Base-by-base conservation (phyloP, 805 yeast genomes). In the Ogataea glucozyma region DNA sequence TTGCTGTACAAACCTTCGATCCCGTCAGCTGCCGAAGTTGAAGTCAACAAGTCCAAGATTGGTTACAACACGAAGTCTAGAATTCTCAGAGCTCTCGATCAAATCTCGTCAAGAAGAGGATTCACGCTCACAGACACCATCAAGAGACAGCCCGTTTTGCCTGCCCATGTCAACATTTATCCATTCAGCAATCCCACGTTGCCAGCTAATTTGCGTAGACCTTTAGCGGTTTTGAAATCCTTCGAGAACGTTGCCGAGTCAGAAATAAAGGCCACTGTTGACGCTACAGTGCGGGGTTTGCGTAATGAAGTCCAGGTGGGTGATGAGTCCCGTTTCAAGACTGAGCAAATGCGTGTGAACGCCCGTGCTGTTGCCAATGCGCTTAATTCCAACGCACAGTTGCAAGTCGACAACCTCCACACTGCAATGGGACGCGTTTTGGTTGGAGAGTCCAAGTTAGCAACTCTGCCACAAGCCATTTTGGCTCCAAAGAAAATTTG, bases 331-430 rank as follows among this genome's bases (percentile, higher is more conserved):
- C 31, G 47, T 2, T 60, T 53, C 47, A 52, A 52, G 43, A 62
- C 64, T 10, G 50, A 52, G 16, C 57, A 54, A 24, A 34, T 47
- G 23, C 49, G 51, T 26, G 46, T 62, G 26, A 60, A 59, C 40
- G 64, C 65, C 5, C 58, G 57, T 27, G 66, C 53, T 13, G 63
- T 62, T 30, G 56, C 56, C 8, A 58, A 62, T 41, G 53, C 57
- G 3, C 45, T 62, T 40, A 62, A 62, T 41, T 47, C 54, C 19
- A 62, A 62, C 26, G 50, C 66, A 4, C 67, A 62, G 38, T 36
- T 62, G 22, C 57, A 62, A 33, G 65, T 62, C 13, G 62, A 53
- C 37, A 43, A 49, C 24, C 26, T 57, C 27, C 60, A 57, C 39
- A 26, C 27, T 6, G 11, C 40, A 1, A 43, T 61, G 41, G 50